Evolutionary conservation across 1,284 basidiomycete species (phyloP), one percentile per base, ranked within the genome.

Genomic region (Cryptococcus maquisensis): DNA sequence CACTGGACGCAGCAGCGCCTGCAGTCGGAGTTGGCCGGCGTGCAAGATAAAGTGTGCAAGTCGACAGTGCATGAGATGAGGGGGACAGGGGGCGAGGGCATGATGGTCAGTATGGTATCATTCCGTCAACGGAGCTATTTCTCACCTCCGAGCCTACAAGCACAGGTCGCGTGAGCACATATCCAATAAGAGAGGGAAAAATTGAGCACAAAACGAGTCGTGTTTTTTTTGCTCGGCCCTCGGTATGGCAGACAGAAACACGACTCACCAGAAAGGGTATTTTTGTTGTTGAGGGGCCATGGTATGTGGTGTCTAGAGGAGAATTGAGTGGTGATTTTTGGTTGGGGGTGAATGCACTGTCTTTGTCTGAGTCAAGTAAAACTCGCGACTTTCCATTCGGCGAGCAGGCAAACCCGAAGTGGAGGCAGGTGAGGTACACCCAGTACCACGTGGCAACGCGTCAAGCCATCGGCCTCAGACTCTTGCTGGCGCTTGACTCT

Each of bases 241-340:
- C 7, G 18, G 26, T 10, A 4, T 40, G 38, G 28, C 28, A 32
- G 20, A 28, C 16, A 26, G 24, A 24, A 13, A 13, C 15, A 23
- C 16, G 13, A 59, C 67, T 61, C 52, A 69, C 67, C 65, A 67
- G 55, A 69, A 69, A 3, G 67, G 67, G 50, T 69, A 69, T 32
- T 49, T 61, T 55, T 52, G 43, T n/a, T 36, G 21, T 4, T 52
- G 49, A 12, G 50, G 37, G n/a, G 61, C 26, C 61, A 62, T 62
- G 32, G 21, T 51, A 12, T 21, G 28, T 36, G 37, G 32, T 50
- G 47, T 10, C 47, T 23, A 18, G 7, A 32, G 3, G 28, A 32
- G 10, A 32, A 10, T 10, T n/a, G 12, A 40, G 38, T 20, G 5
- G 38, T 40, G 16, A 8, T 16, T 7, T 37, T 37, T 37, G 36